Evolutionary conservation across 179 eudicot genomes (phyloP).

Genomic region (Heliamphora pulchella): DNA sequence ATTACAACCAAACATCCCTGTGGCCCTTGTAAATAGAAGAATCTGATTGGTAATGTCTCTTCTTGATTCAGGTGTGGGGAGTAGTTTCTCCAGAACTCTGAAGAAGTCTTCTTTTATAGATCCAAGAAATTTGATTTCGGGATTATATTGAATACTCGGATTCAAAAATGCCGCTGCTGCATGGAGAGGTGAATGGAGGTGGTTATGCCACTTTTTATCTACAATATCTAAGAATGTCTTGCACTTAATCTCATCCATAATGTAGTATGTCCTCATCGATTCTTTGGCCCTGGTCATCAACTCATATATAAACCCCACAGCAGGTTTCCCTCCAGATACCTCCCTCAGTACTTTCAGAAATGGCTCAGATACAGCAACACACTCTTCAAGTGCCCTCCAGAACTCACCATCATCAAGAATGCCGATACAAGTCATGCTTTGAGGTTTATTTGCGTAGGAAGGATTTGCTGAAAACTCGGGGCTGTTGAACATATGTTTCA

Average conservation of each 20-base stretch:
- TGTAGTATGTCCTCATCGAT: constrained; percentile 86
- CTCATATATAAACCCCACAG: constrained; percentile 76
- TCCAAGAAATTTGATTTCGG: constrained; percentile 74
- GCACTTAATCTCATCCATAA: constrained; percentile 94
- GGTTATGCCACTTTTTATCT: constrained; percentile 75
- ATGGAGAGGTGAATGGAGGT: constrained; percentile 81
- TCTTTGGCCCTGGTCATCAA: constrained; percentile 90
- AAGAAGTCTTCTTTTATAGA: constrained; percentile 80
- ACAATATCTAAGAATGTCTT: constrained; percentile 81
- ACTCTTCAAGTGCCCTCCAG: constrained; percentile 84
- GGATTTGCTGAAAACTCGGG: constrained; percentile 62
- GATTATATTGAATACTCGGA: constrained; percentile 90
- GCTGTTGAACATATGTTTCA: constrained; percentile 83
- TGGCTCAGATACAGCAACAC: constrained; percentile 88
- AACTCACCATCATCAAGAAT: constrained; percentile 79
- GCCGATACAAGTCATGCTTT: constrained; percentile 54
- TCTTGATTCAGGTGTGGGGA: constrained; percentile 82
- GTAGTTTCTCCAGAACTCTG: constrained; percentile 75
- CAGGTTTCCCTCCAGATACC: constrained; percentile 77
- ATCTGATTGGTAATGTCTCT: constrained; percentile 82
- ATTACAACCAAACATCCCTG: constrained; percentile 91
- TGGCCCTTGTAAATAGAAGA: constrained; percentile 64
- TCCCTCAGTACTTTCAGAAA: constrained; percentile 82
- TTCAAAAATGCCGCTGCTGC: constrained; percentile 94
- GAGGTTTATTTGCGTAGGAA: constrained; percentile 56